These are phyloP conservation scores for Mucuna pruriens DNA, from an alignment of 306 rosid species.

Conservation along the genomic window DNA sequence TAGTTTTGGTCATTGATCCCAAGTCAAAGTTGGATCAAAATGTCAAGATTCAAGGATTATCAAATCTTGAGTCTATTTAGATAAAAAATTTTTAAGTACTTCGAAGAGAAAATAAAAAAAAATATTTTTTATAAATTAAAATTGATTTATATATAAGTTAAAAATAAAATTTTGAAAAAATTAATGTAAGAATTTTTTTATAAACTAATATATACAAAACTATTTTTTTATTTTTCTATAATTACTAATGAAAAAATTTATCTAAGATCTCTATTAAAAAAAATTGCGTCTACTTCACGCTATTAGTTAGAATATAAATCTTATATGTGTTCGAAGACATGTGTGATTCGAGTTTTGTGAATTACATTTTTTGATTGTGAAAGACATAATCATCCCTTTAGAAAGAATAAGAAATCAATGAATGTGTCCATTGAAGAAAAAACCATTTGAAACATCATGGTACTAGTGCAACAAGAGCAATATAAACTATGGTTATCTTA, in stretches of 20 bases:
- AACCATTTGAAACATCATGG: slow-evolving; percentile 31
- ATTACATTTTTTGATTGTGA: slow-evolving; percentile 46
- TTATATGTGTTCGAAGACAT: background rate
- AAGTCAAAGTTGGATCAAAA: slow-evolving; percentile 29
- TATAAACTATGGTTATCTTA: slow-evolving; percentile 57
- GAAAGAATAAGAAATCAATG: slow-evolving; percentile 43
- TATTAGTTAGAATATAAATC: background rate
- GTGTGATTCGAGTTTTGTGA: slow-evolving; percentile 51
- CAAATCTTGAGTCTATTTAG: too few relatives aligned
- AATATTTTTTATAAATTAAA: too few relatives aligned
- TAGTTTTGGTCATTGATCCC: slow-evolving; percentile 31
- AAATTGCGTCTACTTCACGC: too few relatives aligned
- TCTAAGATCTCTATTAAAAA: too few relatives aligned
- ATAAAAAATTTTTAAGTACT: too few relatives aligned
- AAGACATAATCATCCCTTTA: slow-evolving; percentile 57
- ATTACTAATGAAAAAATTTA: too few relatives aligned
- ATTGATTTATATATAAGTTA: too few relatives aligned
- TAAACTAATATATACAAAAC: too few relatives aligned
- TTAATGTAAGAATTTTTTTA: too few relatives aligned
- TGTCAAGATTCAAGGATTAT: slow-evolving; percentile 22
- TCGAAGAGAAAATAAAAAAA: too few relatives aligned
- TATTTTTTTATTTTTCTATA: too few relatives aligned
- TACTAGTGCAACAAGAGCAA: slow-evolving; percentile 36
- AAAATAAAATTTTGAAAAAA: too few relatives aligned
- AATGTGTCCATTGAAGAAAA: slow-evolving; percentile 26